phyloP scores from a whole-genome alignment of 2,329 filamentous ascomycete genomes.

The Curvularia sp. region DNA sequence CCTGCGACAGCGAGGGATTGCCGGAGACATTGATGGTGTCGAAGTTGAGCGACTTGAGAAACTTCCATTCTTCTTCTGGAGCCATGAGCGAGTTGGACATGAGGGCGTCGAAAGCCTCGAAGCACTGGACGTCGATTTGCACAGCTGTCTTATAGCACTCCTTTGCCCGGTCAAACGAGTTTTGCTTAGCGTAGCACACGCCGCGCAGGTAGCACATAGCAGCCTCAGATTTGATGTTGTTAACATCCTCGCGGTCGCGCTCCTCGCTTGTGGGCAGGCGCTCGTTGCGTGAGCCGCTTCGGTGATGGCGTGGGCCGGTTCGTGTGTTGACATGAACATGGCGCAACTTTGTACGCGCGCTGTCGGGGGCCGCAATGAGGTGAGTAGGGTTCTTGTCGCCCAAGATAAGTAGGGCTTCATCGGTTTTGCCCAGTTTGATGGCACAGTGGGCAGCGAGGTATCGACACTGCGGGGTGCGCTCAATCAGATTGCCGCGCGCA shows the following conservation, averaged over 20 bases:
- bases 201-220: constrained; percentile 97
- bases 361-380: constrained; percentile 72
- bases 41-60: constrained; percentile 88
- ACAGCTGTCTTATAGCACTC: constrained; percentile 99
- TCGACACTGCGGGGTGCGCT: constrained; percentile 82
- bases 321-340: constrained; percentile 64
- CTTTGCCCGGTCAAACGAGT: constrained; percentile 94
- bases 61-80: constrained; percentile 87
- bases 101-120: constrained; percentile 96
- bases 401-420: constrained; percentile 84
- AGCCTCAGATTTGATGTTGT: constrained; percentile 85
- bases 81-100: constrained; percentile 95
- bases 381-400: constrained; percentile 95
- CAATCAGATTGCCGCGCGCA: constrained; percentile 79
- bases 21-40: constrained; percentile 74
- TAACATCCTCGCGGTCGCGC: constrained; percentile 71
- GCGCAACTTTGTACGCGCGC: constrained; percentile 73
- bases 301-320: constrained; percentile 56
- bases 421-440: constrained; percentile 88
- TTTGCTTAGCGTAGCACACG: constrained; percentile 94
- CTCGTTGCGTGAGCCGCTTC: constrained; percentile 56
- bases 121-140: constrained; percentile 95
- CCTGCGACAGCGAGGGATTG: constrained; percentile 73
- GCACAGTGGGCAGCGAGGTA: constrained; percentile 95
- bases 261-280: constrained; percentile 66